A percentile compares a stretch with the other conserved stretches of the same genome.
Conservation (phyloP, 192 early-diverging fungal genomes). For the Thamnidium elegans region DNA sequence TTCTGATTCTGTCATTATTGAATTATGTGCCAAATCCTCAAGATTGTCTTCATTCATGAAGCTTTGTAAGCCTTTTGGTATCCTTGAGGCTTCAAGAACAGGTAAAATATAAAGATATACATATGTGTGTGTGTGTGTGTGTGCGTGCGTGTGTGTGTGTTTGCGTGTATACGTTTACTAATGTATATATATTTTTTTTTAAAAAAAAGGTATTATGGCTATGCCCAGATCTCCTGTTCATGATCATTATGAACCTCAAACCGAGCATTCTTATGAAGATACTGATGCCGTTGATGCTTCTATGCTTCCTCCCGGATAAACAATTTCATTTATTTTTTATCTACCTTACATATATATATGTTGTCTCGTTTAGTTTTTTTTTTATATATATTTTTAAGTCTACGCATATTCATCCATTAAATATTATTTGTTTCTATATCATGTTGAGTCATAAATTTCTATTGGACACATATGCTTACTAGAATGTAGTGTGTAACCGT, state of each 20-base stretch:
- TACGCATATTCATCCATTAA: not conserved
- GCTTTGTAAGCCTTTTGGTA: slow-evolving; percentile 91
- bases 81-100: slow-evolving; percentile 90
- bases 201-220: slow-evolving; percentile 77
- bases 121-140: not conserved
- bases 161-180: not conserved
- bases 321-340: not conserved
- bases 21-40: slow-evolving; percentile 83
- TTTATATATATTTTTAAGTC: not conserved
- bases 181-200: slow-evolving; percentile 1
- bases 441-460: not conserved
- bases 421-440: not conserved
- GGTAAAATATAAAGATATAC: slow-evolving; percentile 42
- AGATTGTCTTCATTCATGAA: slow-evolving; percentile 91
- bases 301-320: slow-evolving; percentile 90
- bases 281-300: slow-evolving; percentile 79
- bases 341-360: not conserved
- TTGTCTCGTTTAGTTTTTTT: not conserved
- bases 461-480: not conserved
- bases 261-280: slow-evolving; percentile 56
- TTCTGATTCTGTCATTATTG: slow-evolving; percentile 78
- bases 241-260: slow-evolving; percentile 69
- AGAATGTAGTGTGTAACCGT: too few relatives aligned
- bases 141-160: not conserved
- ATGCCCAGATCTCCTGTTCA: slow-evolving; percentile 90